Evolutionary conservation across 2,329 filamentous ascomycete species (phyloP).

Genomic region (Alternaria novae-zelandiae): DNA sequence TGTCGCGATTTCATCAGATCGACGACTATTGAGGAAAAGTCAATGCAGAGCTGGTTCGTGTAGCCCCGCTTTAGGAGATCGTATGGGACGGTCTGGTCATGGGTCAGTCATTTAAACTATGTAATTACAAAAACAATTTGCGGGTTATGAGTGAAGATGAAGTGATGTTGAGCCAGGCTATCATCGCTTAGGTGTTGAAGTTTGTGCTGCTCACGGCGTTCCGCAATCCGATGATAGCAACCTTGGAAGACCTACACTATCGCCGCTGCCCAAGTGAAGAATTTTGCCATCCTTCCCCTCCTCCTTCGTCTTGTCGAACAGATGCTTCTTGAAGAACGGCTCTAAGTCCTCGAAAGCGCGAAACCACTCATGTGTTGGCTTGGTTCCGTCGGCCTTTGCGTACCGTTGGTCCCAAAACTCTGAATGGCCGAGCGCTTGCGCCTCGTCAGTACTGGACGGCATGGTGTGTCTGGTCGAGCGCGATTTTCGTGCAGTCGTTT

Average conservation of each 20-base stretch:
- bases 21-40: constrained; percentile 64
- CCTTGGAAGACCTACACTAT: constrained; percentile 57
- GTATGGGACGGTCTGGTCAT: constrained; percentile 57
- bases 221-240: not conserved
- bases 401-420: constrained; percentile 61
- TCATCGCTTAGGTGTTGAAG: not conserved
- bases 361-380: constrained; percentile 63
- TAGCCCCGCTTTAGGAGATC: constrained; percentile 59
- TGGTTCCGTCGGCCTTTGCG: constrained; percentile 37
- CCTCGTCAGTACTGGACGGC: constrained; percentile 13
- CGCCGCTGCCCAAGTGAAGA: constrained; percentile 64
- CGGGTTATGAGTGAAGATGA: too few relatives aligned
- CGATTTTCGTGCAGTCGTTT: not conserved
- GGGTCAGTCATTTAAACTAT: not conserved
- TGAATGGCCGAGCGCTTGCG: constrained; percentile 11
- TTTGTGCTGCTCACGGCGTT: not conserved
- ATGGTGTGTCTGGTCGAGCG: not conserved
- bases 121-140: not conserved
- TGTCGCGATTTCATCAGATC: constrained; percentile 59
- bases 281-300: constrained; percentile 49
- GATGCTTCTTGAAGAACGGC: constrained; percentile 54
- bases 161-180: accelerated
- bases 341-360: constrained; percentile 57
- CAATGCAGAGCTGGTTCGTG: constrained; percentile 59
- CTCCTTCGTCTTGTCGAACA: constrained; percentile 48